A percentile compares a stretch with the other conserved stretches of the same genome.
phyloP scores from a whole-genome alignment of 2,329 filamentous ascomycete species.

The Scorias spongiosa region DNA sequence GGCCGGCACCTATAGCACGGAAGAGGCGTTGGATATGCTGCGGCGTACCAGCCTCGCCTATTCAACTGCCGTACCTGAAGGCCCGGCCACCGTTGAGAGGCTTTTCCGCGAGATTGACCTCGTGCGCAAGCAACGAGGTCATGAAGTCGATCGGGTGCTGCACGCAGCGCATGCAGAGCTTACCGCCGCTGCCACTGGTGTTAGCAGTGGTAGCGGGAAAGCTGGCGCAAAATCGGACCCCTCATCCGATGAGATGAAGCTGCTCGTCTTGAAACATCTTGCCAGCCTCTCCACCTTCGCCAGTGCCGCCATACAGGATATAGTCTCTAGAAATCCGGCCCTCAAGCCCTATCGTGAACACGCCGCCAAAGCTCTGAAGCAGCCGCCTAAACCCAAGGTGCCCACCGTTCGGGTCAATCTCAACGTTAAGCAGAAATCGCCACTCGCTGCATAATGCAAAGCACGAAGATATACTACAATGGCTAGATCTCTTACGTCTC shows the following conservation, averaged over 20 bases:
- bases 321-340: slow-evolving; percentile 14
- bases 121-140: slow-evolving; percentile 11
- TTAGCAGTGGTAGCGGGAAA: slow-evolving; percentile 2
- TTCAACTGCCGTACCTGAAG: slow-evolving; percentile 13
- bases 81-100: slow-evolving; percentile 12
- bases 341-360: slow-evolving; percentile 10
- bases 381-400: slow-evolving; percentile 8
- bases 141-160: slow-evolving; percentile 13
- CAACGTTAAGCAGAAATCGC: slow-evolving; percentile 9
- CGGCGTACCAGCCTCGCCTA: slow-evolving; percentile 16
- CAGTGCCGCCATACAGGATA: slow-evolving; percentile 10
- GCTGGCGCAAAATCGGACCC: slow-evolving; percentile 2
- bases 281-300: slow-evolving; percentile 11
- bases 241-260: slow-evolving; percentile 7
- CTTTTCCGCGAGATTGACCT: slow-evolving; percentile 14
- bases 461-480: too few relatives aligned
- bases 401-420: slow-evolving; percentile 16
- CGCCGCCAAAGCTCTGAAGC: slow-evolving; percentile 7
- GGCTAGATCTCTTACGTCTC: too few relatives aligned
- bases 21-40: slow-evolving; percentile 16
- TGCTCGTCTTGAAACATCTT: slow-evolving; percentile 10
- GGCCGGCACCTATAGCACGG: slow-evolving; percentile 14
- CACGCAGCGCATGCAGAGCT: slow-evolving; percentile 10
- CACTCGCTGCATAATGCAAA: neutral
- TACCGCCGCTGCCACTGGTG: slow-evolving; percentile 2